These are phyloP conservation scores for Aureobasidium sp. DNA, from an alignment of 2,329 filamentous ascomycete genomes.

Conservation along the genomic window DNA sequence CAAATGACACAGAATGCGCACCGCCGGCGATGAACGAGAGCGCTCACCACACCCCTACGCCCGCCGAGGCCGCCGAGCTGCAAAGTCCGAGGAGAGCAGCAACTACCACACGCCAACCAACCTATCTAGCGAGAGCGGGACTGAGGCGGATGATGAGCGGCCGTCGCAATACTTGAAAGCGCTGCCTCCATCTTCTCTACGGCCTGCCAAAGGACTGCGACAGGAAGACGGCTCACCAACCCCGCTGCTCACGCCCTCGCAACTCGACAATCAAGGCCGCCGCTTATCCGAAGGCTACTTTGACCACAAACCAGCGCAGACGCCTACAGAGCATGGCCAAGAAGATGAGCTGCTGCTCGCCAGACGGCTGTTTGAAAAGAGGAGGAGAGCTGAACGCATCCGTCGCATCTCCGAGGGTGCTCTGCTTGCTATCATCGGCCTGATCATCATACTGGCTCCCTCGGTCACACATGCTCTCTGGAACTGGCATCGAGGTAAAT, in stretches of 20 bases:
- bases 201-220: constrained; percentile 70
- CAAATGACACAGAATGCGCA: background rate
- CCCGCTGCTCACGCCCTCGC: constrained; percentile 41
- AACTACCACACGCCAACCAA: constrained; percentile 32
- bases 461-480: constrained; percentile 24
- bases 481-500: constrained; percentile 36
- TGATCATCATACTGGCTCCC: constrained; percentile 37
- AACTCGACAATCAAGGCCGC: constrained; percentile 41
- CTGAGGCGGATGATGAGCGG: constrained; percentile 91
- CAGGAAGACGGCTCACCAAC: constrained; percentile 37
- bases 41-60: constrained; percentile 18
- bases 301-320: constrained; percentile 15
- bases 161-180: constrained; percentile 62
- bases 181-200: constrained; percentile 68
- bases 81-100: constrained; percentile 5
- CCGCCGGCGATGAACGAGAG: constrained; percentile 11
- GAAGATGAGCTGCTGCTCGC: constrained; percentile 39
- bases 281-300: constrained; percentile 34
- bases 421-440: constrained; percentile 47
- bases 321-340: constrained; percentile 28
- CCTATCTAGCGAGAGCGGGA: constrained; percentile 78
- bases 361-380: constrained; percentile 70
- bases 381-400: constrained; percentile 82
- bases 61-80: constrained; percentile 4
- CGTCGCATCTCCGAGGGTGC: constrained; percentile 53